These are phyloP conservation scores for Lachnellula willkommii DNA, from an alignment of 2,329 filamentous ascomycete genomes.

Conservation along the genomic window DNA sequence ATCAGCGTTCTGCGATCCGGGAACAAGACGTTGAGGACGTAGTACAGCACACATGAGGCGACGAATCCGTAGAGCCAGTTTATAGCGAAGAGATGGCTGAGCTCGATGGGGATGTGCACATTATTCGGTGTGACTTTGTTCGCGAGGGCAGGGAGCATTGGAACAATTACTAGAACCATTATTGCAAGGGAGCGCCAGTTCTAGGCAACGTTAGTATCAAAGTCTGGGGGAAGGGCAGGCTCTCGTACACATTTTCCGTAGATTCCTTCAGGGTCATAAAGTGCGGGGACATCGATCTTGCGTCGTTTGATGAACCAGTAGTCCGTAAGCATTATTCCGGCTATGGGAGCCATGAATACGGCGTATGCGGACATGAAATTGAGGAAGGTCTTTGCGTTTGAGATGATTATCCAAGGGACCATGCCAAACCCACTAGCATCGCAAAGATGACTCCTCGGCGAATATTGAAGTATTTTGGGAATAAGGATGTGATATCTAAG, in stretches of 20 bases:
- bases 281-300: constrained; percentile 30
- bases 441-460: constrained; percentile 39
- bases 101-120: constrained; percentile 5
- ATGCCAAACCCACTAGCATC: constrained; percentile 40
- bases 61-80: constrained; percentile 14
- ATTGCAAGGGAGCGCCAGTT: constrained; percentile 9
- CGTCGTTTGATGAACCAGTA: constrained; percentile 28
- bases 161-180: constrained; percentile 7
- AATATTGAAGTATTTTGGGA: constrained; percentile 46
- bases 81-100: constrained; percentile 6
- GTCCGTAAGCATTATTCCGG: constrained; percentile 33
- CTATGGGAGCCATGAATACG: constrained; percentile 33
- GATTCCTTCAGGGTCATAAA: constrained; percentile 23
- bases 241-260: constrained; percentile 9
- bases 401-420: constrained; percentile 42
- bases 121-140: constrained; percentile 8
- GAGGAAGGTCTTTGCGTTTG: constrained; percentile 21
- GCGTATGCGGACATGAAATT: constrained; percentile 27
- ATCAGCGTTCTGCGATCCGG: constrained; percentile 5
- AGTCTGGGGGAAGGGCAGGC: background rate
- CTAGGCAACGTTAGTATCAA: background rate
- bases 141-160: constrained; percentile 9
- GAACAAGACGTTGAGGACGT: constrained; percentile 7
- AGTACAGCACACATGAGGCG: constrained; percentile 8
- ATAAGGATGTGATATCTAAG: constrained; percentile 38